Evolutionary conservation across 768 basidiomycete species (phyloP).

Genomic region (Dentipellis sp.): DNA sequence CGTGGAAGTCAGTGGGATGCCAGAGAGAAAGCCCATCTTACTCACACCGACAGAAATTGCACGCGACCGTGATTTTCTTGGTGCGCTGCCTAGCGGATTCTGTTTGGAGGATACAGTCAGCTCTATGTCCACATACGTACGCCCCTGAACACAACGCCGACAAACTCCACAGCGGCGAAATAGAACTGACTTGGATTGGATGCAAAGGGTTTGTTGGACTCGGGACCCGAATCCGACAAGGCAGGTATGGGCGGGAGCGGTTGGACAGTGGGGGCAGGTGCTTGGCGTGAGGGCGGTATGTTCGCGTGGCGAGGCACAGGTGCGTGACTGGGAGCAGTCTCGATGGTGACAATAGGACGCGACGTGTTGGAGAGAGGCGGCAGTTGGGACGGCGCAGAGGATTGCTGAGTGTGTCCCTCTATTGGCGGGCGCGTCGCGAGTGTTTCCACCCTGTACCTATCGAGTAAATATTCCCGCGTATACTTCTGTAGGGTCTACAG

Average conservation of each 20-base stretch:
- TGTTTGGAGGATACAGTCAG: conserved; percentile 15
- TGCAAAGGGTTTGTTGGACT: conserved; percentile 23
- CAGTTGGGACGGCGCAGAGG: conserved; percentile 30
- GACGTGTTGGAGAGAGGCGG: conserved; percentile 18
- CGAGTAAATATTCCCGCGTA: conserved; percentile 74
- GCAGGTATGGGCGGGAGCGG: conserved; percentile 7
- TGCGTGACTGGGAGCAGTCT: conserved; percentile 8
- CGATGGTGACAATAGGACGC: conserved; percentile 13
- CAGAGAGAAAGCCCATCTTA: conserved; percentile 13
- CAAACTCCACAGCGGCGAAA: conserved; percentile 2
- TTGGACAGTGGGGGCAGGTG: conserved; percentile 23
- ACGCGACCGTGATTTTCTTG: conserved; percentile 85
- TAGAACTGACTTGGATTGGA: conserved; percentile 26
- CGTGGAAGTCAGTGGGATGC: conserved; percentile 14
- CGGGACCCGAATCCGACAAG: conserved; percentile 14
- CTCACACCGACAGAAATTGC: conserved; percentile 88
- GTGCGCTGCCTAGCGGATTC: conserved; percentile 58
- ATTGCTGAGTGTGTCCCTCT: conserved; percentile 4
- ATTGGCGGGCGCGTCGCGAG: not conserved
- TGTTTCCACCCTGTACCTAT: conserved; percentile 58
- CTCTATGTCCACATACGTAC: not conserved
- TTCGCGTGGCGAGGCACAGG: conserved; percentile 13
- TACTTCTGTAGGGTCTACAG: conserved; percentile 76
- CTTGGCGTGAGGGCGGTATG: conserved; percentile 31
- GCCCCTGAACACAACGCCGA: conserved; percentile 1